Base-by-base conservation (phyloP, 352 stramenopile genomes). In the Pythium vanterpoolii region DNA sequence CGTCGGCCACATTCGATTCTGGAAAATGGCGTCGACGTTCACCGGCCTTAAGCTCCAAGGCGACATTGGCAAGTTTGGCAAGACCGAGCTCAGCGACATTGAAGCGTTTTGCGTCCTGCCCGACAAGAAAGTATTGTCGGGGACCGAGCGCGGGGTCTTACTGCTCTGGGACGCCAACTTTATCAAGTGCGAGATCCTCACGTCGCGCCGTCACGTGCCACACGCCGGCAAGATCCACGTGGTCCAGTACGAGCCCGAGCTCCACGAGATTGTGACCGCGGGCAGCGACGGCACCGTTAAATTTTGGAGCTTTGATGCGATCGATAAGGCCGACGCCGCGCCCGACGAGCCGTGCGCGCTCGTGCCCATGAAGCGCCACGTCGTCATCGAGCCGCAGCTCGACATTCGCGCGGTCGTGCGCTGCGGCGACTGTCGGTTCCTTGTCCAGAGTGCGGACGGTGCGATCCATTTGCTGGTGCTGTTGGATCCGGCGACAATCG, bases 21-120 rank as follows among this genome's bases (percentile, higher is more conserved):
- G 94, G 95, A 93, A 94, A 58, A 98, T 98, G 90, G 91, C 95
- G 30, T 77, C 77, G n/a, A 98, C 94, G 28, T 98, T 98, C 61
- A 98, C 95, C 10, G 94, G 95, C 3, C 75, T 98, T 8, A 98
- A 98, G 72, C 68, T 98, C 27, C 91, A 98, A 74, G 95, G 95
- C 10, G 89, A 97, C 52, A 98, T 98, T 49, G 95, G 94, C 48
- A 98, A 98, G 65, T 98, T 98, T 57, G 95, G 95, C 62, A 97
- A 97, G 56, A 86, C 91, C 23, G 95, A 98, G 60, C 76, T 98
- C 16, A 96, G 78, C 40, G 95, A 98, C 70, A 87, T 98, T 30
- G 83, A 91, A 56, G 87, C 86, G 8, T 98, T 98, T 61, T 96
- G 86, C 46, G 89, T 97, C 31, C 69, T 98, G n/a, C 95, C 93